Evolutionary conservation across 2,329 filamentous ascomycete genomes (phyloP), one percentile per base, ranked within the genome.

Genomic region (Xylaria sp.): DNA sequence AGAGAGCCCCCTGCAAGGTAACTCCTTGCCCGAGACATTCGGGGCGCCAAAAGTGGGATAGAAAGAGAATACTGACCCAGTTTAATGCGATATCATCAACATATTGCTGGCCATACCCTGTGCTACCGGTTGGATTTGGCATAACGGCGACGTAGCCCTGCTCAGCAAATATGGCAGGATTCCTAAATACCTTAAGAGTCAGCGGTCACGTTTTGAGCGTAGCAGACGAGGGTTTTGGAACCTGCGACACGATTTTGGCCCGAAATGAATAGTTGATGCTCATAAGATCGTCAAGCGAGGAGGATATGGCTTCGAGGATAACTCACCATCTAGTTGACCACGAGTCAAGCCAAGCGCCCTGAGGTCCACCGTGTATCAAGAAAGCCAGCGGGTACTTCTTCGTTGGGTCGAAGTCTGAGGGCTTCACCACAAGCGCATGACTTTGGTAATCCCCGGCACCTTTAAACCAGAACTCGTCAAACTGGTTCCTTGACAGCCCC

Each of bases 71-170:
- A 46, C 59, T 49, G 4, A 62, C 59, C 93, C 93, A 97, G 66
- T 96, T 83, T 58, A 87, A 83, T 52, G 85, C 81, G 71, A 97
- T 96, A 0, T 87, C 89, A 72, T 96, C 87, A 31, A 87, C 87
- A 57, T 94, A 85, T 31, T 84, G 83, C 77, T 94, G 90, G 4
- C 92, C 92, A 70, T 93, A 96, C 3, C 91, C 90, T 4, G 91
- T 93, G 70, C 87, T 91, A 17, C 92, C 92, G 0, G 91, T 95
- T 8, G 91, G 91, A 73, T 96, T 96, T 9, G 92, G 91, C 51
- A 87, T 84, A 47, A 96, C 87, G 21, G 90, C 91, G 3, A 96
- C 84, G 72, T 95, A 96, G 46, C 92, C 92, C 77, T 94, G 91
- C 74, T 96, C 92, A 3, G 92, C 92, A 72, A 92, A 96, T 9